Evolutionary conservation across 768 basidiomycete species (phyloP), one percentile per base, ranked within the genome.

Genomic region (Tulasnella sp.): DNA sequence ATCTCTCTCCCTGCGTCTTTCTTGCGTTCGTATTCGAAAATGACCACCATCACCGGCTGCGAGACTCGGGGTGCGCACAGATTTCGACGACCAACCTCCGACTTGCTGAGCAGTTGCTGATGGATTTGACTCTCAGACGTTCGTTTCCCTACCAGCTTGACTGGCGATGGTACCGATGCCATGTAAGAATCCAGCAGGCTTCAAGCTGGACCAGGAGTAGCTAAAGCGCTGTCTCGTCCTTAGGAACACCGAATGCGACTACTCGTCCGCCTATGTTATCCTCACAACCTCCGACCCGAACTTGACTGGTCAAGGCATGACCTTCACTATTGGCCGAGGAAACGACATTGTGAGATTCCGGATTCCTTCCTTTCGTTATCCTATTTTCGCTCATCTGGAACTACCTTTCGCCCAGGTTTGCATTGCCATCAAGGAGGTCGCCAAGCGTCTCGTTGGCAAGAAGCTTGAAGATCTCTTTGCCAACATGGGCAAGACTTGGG

Each of bases 161-260:
- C 92, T 11, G 95, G 95, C 37, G 95, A 96, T 87, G 95, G 96
- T 7, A 92, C 94, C 40, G 95, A 98, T 86, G 95, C 95, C 10
- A 97, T 96, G 94, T 93, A 82, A 81, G 11, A n/a, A 40, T 20
- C 51, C 42, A 57, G 51, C 67, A 44, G 23, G 55, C 44, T 39
- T 51, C 61, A 55, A 23, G 32, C 3, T 39, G 7, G 57, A 32
- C 29, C 9, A 23, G 32, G 29, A 42, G 35, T 57, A 16, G 55
- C 70, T 75, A 11, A 67, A 23, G 70, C 46, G 13, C 40, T 35
- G 48, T 42, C 70, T 70, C 23, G 5, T 5, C 73, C n/a, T 39
- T 79, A 94, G 93, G 95, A 97, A 98, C 84, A 92, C 93, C 42
- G 94, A 94, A 77, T 97, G 95, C 85, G 96, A 98, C 85, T 98